Conservation (phyloP, 495 filamentous ascomycete species). For the Podospora australis region DNA sequence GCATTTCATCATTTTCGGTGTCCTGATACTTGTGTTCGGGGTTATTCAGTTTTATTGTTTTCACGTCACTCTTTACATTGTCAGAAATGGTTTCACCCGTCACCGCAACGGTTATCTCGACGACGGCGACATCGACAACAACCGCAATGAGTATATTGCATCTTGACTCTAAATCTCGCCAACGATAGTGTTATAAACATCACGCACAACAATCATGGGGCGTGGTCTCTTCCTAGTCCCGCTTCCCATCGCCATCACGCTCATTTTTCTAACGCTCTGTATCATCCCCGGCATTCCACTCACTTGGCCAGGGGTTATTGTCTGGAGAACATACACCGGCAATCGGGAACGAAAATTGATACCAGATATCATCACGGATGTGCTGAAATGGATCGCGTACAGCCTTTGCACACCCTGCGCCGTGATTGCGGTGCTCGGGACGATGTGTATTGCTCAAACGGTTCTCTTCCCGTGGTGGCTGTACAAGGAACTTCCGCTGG, state of each 20-base stretch:
- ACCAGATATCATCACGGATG: background rate
- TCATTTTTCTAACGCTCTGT: background rate
- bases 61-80: too few species aligned
- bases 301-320: background rate
- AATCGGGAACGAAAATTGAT: background rate
- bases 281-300: background rate
- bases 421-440: background rate
- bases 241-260: slow-evolving; percentile 5
- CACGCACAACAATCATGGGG: background rate
- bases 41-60: too few species aligned
- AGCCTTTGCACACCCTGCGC: slow-evolving; percentile 3
- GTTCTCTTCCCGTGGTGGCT: background rate
- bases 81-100: too few species aligned
- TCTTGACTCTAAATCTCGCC: too few species aligned
- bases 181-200: background rate
- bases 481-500: background rate
- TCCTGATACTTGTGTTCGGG: too few species aligned
- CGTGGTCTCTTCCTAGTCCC: slow-evolving; percentile 2
- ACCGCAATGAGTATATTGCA: too few species aligned
- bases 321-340: background rate
- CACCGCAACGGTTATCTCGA: too few species aligned
- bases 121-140: too few species aligned
- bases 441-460: slow-evolving; percentile 4
- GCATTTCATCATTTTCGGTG: too few species aligned
- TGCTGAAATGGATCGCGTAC: slow-evolving; percentile 1